Conservation (phyloP, 805 yeast species). For the Cyberlindnera suaveolens region DNA sequence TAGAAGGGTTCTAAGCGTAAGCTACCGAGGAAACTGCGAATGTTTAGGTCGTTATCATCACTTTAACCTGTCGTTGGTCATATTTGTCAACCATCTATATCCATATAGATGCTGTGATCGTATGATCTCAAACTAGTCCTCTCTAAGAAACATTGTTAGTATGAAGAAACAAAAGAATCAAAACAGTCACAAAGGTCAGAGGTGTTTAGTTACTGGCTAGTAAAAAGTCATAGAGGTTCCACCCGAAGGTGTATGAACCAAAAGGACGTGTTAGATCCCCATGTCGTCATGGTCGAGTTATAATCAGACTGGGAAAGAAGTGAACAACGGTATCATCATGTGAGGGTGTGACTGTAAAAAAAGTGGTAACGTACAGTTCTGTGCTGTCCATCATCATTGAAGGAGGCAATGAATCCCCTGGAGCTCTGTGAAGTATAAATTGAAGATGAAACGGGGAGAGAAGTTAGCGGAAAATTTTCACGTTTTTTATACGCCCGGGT, state of each 20-base stretch:
- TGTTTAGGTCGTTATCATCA: constrained; percentile 79
- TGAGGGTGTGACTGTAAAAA: background rate
- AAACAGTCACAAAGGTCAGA: constrained; percentile 39
- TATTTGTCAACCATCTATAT: background rate
- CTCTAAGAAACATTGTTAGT: constrained; percentile 4
- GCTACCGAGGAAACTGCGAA: constrained; percentile 97
- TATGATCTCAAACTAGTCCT: constrained; percentile 11
- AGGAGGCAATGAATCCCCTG: too few species aligned
- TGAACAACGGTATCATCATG: constrained; percentile 47
- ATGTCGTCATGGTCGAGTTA: constrained; percentile 84
- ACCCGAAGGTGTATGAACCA: constrained; percentile 1
- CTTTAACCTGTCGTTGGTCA: constrained; percentile 23
- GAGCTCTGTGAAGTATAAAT: too few species aligned
- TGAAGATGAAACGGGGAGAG: too few species aligned
- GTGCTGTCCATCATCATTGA: too few species aligned
- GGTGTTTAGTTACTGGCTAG: constrained; percentile 77
- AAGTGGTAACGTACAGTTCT: too few species aligned
- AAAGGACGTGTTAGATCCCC: constrained; percentile 39
- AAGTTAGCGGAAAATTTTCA: too few species aligned
- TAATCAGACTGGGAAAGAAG: constrained; percentile 88
- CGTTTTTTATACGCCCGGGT: too few species aligned
- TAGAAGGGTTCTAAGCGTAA: constrained; percentile 77
- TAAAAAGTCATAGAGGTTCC: constrained; percentile 47
- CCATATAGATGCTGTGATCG: too few species aligned
- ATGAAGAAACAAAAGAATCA: constrained; percentile 1